A percentile compares a stretch with the other conserved stretches of the same genome.
phyloP scores from a whole-genome alignment of 768 basidiomycete genomes.

The Lepiota venenata region DNA sequence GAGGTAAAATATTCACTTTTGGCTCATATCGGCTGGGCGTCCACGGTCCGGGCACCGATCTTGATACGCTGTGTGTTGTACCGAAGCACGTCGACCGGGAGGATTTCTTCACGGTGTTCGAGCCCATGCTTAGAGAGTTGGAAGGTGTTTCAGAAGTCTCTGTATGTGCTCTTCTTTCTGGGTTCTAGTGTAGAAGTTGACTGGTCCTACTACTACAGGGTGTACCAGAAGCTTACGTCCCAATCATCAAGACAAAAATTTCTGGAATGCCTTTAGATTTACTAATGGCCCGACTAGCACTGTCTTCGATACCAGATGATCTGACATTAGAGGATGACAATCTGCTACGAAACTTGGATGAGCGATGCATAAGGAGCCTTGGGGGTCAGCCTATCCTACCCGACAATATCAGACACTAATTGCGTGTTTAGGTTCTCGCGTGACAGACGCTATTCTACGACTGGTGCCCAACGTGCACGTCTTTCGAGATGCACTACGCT shows the following conservation, averaged over 20 bases:
- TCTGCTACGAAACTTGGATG: conserved; percentile 88
- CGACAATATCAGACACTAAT: conserved; percentile 10
- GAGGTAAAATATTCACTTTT: conserved; percentile 98
- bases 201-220: conserved; percentile 48
- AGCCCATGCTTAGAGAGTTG: conserved; percentile 78
- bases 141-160: conserved; percentile 88
- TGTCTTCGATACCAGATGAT: conserved; percentile 90
- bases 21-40: conserved; percentile 98
- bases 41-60: conserved; percentile 93
- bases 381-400: conserved; percentile 51
- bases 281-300: conserved; percentile 83
- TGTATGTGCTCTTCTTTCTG: conserved; percentile 47
- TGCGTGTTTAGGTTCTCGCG: conserved; percentile 71
- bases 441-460: conserved; percentile 93
- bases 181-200: conserved; percentile 3
- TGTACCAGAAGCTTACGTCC: conserved; percentile 96
- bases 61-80: conserved; percentile 97
- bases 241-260: conserved; percentile 90
- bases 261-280: conserved; percentile 93
- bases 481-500: conserved; percentile 91
- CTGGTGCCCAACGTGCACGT: conserved; percentile 93
- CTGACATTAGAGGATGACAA: conserved; percentile 89
- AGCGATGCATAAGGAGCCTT: conserved; percentile 91
- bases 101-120: conserved; percentile 93
- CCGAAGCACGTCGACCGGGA: conserved; percentile 95